Base-by-base conservation (phyloP, 805 yeast genomes). In the Kazachstania bromeliacearum region DNA sequence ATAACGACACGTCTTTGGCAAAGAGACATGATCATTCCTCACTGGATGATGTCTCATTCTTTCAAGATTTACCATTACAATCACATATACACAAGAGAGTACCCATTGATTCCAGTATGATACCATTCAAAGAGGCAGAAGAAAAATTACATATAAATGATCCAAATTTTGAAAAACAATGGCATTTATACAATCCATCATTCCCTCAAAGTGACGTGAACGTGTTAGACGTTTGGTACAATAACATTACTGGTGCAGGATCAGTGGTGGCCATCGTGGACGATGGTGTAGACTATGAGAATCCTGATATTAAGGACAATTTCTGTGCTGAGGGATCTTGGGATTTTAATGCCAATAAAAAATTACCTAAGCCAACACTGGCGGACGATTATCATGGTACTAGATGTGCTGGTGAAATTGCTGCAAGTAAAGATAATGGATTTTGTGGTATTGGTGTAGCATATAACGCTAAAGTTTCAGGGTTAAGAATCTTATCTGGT, bases 361-460 rank as follows among this genome's bases (percentile, higher is more conserved):
- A 74, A 16, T 63, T 77, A 32, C 98, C 98, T 2, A 75, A 73
- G 48, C 98, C 98, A 8, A 66, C 78, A 38, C 67, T 89, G 20
- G 59, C 48, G 7, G 94, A 83, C 56, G 98, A 92, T 57, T 77
- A 78, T 48, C 98, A 92, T 57, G 98, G 98, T 5, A 92, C 98
- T 0, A 67, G 98, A 45, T 92, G 98, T 64, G 97, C 98, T 2
- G 97, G 96, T 26, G 98, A 92, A 59, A 82, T 92, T 39, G 96
- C 96, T 0, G 85, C 84, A 4, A 92, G 79, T 3, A 87, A 75
- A 35, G 65, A 66, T 36, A 89, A 92, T 57, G 81, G 75, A 21
- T 79, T 68, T 15, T 92, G 98, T 62, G 98, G 98, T n/a, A 70
- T 92, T 5, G 98, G 98, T 31, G 94, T 88, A n/a, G 97, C 96